Evolutionary conservation across 371 early-diverging fungal species (phyloP), one percentile per base, ranked within the genome.

Genomic region (Syncephalastrum monosporum): DNA sequence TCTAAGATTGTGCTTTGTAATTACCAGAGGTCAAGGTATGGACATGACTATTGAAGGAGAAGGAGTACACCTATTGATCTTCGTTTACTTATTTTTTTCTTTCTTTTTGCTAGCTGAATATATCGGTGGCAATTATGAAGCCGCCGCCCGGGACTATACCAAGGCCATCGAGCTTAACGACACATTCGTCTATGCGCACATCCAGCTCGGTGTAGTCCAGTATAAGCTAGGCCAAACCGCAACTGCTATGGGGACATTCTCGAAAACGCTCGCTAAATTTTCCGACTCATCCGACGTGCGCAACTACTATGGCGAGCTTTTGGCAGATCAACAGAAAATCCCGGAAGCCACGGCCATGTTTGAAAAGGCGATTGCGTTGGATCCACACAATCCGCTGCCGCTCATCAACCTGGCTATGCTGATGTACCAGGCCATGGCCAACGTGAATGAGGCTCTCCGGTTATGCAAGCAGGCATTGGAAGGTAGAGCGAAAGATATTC

Each of bases 281-380:
- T 82, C 88, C 46, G 66, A 85, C 24, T 85, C 88, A 42, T 86
- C 92, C 33, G 97, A 98, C 68, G 89, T 96, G 25, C 93, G 83
- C 83, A 96, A 97, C 82, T 97, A 96, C 76, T 93, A 94, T 57
- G 97, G 96, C 66, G 98, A 98, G 76, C 82, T 98, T 21, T 72
- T 95, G 48, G 77, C 93, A 52, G 97, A 98, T 63, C 90, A 91
- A 67, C 91, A 91, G 65, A 81, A 82, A 42, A 81, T 87, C 43
- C 82, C 85, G 8, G 89, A 92, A 61, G 91, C 93, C 6, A 69
- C 80, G 54, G 82, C 83, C 13, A 81, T 82, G 71, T 93, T 92
- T 67, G 85, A 86, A 56, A 91, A 89, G 68, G 88, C 92, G 6
- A 85, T 90, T 59, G 73, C 75, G 41, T 68, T 92, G 61, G 82